Base-by-base conservation (phyloP, 306 rosid genomes). In the Boehmeria nivea region DNA sequence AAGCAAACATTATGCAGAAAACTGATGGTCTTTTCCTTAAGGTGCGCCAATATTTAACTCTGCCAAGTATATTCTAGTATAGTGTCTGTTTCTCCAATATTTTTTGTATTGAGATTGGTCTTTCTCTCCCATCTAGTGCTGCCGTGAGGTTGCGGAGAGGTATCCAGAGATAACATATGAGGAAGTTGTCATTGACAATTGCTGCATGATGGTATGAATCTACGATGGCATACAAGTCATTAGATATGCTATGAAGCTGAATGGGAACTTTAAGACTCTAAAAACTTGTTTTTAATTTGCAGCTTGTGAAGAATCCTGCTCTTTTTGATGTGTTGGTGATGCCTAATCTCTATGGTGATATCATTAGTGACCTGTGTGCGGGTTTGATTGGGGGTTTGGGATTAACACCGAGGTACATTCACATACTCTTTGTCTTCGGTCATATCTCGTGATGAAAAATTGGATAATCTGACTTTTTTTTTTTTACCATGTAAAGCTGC, bases 271-370 rank as follows among this genome's bases (percentile, higher is more conserved):
- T n/a, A n/a, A n/a, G n/a, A n/a, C n/a, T n/a, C 18, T 27, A 38
- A 33, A 49, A 15, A 48, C 25, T 54, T 49, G 34, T 21, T 61
- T 77, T 45, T 18, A 43, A 59, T 44, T 64, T 51, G 60, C 79
- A 93, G 99, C 99, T 93, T 85, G 99, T 93, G 74, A 93, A 93
- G 81, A 93, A 93, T 72, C 99, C 99, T 52, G 76, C 89, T 24
- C 85, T 81, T 59, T 93, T 93, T 61, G 99, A 93, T 68, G 99
- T 93, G 55, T 71, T 93, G 70, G 99, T 93, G 84, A 93, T 93
- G 99, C 99, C 99, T 56, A 93, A 93, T 58, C 96, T 93, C 12
- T 93, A 93, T 61, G 99, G 99, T 75, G 99, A 93, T 60, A 93
- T 93, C 67, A 93, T 93, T 43, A 93, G 99, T 65, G 99, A 93